Evolutionary conservation across 2,329 filamentous ascomycete genomes (phyloP), one percentile per base, ranked within the genome.

Genomic region (Aciculosporium take): DNA sequence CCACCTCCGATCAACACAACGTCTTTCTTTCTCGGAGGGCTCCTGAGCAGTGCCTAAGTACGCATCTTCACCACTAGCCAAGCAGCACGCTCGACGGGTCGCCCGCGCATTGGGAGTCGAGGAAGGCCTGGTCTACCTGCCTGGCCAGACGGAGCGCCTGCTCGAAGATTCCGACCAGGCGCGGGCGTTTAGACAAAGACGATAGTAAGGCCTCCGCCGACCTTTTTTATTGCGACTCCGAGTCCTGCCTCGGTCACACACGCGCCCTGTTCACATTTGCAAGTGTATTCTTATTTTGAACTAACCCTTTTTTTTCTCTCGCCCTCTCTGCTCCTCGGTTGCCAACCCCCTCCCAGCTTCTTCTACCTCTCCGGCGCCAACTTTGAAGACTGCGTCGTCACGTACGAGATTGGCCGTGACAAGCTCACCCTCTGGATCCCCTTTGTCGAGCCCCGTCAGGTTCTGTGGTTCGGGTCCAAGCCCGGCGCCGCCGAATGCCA

Each of bases 381-480:
- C 56, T 70, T 75, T 45, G 61, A 69, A 2, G 68, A 70, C 49
- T 75, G 70, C 51, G 62, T 62, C 37, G 65, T 73, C 27, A 77
- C 74, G 2, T 77, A 76, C 50, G 71, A 77, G 46, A 67, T 77
- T 37, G 60, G 55, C 18, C 62, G 62, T 9, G 81, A 88, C 55
- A 62, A 65, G 18, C 70, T 91, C 43, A 75, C 71, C 5, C 71
- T 89, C 23, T 91, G 81, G 72, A 76, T 89, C 37, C 82, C 83
- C 2, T 73, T 75, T 50, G 74, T 79, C 48, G 74, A 82, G 48
- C 74, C 72, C 12, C 67, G 65, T 13, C 66, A 71, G 49, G 65
- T 73, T 9, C 71, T 84, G 37, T 85, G 73, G 70, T 74, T 73
- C 52, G 81, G 81, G 13, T 67, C 65, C 27, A 73, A 70, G 18